Conservation (phyloP, 352 stramenopile genomes). For the Pseudoperonospora humuli region DNA sequence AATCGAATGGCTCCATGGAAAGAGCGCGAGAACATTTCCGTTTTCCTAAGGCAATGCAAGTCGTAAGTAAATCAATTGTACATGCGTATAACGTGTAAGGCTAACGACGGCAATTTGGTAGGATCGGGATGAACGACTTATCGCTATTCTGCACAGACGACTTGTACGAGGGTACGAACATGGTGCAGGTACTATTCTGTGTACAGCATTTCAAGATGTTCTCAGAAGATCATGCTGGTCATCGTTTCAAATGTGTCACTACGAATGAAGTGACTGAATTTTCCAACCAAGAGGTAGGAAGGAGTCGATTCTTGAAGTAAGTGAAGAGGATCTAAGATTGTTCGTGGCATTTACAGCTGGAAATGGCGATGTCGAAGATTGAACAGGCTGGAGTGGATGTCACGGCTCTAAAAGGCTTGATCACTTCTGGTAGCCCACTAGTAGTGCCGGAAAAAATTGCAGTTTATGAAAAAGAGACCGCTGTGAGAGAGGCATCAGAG, state of each 20-base stretch:
- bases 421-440: conserved; percentile 10
- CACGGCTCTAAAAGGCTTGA: conserved; percentile 35
- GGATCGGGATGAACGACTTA: conserved; percentile 75
- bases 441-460: conserved; percentile 1
- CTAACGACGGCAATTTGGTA: conserved; percentile 12
- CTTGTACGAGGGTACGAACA: conserved; percentile 79
- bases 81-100: not conserved
- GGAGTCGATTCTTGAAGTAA: not conserved
- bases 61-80: conserved; percentile 29
- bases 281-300: conserved; percentile 55
- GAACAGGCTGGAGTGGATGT: conserved; percentile 47
- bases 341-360: conserved; percentile 24
- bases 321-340: conserved; percentile 1
- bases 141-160: conserved; percentile 81
- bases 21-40: conserved; percentile 75
- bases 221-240: conserved; percentile 34
- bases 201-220: conserved; percentile 73
- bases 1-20: conserved; percentile 74
- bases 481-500: conserved; percentile 3
- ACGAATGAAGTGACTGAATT: conserved; percentile 36
- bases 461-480: conserved; percentile 8
- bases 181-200: conserved; percentile 77
- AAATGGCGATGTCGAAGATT: conserved; percentile 66
- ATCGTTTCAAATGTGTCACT: conserved; percentile 38
- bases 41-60: conserved; percentile 79